Percentiles rank a stretch among this genome's conserved stretches.
These are phyloP conservation scores for Pichia sp. DNA, from an alignment of 1,139 yeast species.

Conservation along the genomic window DNA sequence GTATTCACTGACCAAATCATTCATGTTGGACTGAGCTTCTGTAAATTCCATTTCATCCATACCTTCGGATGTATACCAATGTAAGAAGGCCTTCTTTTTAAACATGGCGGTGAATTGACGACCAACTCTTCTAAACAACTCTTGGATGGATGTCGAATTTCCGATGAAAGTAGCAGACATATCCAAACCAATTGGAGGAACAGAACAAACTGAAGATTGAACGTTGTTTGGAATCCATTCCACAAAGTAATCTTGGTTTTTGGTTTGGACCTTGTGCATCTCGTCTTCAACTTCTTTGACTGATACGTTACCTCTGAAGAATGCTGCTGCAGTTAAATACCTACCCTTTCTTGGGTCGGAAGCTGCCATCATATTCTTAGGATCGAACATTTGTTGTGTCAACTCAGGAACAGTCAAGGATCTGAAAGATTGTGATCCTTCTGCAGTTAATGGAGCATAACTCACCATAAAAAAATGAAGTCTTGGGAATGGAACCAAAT, in stretches of 20 bases:
- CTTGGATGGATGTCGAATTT: conserved; percentile 89
- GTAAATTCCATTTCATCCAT: conserved; percentile 93
- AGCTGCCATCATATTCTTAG: conserved; percentile 94
- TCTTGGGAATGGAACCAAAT: conserved; percentile 91
- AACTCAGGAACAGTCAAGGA: conserved; percentile 84
- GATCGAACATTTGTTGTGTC: conserved; percentile 89
- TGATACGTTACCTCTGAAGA: conserved; percentile 89
- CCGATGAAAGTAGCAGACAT: conserved; percentile 92
- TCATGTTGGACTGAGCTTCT: conserved; percentile 83
- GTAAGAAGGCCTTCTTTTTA: conserved; percentile 90
- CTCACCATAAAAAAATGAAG: conserved; percentile 94
- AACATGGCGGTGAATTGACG: conserved; percentile 90
- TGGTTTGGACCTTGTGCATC: conserved; percentile 79
- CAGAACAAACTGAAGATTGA: conserved; percentile 88
- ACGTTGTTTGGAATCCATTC: conserved; percentile 98
- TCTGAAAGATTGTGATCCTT: conserved; percentile 76
- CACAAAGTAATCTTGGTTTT: conserved; percentile 77
- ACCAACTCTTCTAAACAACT: conserved; percentile 82
- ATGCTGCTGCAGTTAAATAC: conserved; percentile 90
- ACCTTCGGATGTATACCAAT: conserved; percentile 93
- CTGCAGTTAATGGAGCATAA: conserved; percentile 83
- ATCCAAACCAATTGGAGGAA: conserved; percentile 79
- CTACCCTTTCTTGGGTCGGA: conserved; percentile 88
- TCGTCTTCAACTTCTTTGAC: conserved; percentile 93
- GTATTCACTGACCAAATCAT: conserved; percentile 82